These are phyloP conservation scores for Cryptococcus maquisensis DNA, from an alignment of 1,284 basidiomycete species.

Conservation along the genomic window DNA sequence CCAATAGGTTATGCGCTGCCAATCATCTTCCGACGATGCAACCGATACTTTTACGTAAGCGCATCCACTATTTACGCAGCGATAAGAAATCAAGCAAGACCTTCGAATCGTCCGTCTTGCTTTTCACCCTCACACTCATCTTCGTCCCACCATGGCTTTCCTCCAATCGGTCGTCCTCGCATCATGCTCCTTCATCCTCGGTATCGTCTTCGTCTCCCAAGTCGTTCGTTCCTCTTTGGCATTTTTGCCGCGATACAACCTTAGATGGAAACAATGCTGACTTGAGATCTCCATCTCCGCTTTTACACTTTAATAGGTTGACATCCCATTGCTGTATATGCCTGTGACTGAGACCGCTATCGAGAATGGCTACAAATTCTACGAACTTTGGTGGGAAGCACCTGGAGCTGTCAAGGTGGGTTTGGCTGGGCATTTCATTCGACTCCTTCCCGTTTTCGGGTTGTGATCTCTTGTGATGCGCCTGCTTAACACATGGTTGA, in stretches of 20 bases:
- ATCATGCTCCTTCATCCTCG: slow-evolving; percentile 78
- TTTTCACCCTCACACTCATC: neutral
- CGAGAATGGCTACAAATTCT: slow-evolving; percentile 76
- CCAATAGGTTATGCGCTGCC: too few species aligned
- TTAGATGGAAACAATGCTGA: neutral
- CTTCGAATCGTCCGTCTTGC: neutral
- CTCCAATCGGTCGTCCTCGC: slow-evolving; percentile 74
- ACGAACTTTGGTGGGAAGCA: slow-evolving; percentile 82
- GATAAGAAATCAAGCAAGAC: too few species aligned
- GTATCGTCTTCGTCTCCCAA: slow-evolving; percentile 79
- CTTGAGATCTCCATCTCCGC: neutral
- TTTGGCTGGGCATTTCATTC: neutral
- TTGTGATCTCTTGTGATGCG: neutral
- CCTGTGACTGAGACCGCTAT: slow-evolving; percentile 59
- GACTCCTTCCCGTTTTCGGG: neutral
- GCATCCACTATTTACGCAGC: too few species aligned
- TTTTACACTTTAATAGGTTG: slow-evolving; percentile 58
- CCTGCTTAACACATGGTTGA: too few species aligned
- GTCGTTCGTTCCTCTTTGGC: slow-evolving; percentile 24
- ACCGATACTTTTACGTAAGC: neutral
- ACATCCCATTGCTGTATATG: slow-evolving; percentile 73
- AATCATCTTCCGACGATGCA: slow-evolving; percentile 1
- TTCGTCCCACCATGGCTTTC: slow-evolving; percentile 64
- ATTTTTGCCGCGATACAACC: neutral
- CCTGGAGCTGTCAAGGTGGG: slow-evolving; percentile 76